A percentile compares a stretch with the other conserved stretches of the same genome.
These are phyloP conservation scores for Hypoxylon sp. DNA, from an alignment of 2,329 filamentous ascomycete genomes.

Conservation along the genomic window DNA sequence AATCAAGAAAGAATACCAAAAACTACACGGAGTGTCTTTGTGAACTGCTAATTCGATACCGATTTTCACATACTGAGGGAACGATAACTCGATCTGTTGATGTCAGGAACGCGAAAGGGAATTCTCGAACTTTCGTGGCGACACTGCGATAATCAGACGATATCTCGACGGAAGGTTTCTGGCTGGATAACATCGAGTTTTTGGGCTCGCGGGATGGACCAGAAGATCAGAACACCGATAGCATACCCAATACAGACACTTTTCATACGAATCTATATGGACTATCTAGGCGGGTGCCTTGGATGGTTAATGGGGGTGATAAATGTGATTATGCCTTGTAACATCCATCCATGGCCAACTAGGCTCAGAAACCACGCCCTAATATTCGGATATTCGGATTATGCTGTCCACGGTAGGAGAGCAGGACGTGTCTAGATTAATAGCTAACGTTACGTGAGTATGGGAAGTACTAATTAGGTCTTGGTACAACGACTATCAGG, in stretches of 20 bases:
- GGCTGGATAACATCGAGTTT: constrained; percentile 24
- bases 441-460: neutral
- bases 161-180: constrained; percentile 18
- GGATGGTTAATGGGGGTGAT: neutral
- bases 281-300: constrained; percentile 10
- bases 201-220: constrained; percentile 20
- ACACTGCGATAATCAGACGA: constrained; percentile 28
- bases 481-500: neutral
- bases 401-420: neutral
- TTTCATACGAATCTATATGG: constrained; percentile 12
- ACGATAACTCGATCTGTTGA: constrained; percentile 20
- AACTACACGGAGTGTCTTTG: constrained; percentile 45
- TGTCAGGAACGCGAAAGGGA: constrained; percentile 20
- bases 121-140: constrained; percentile 15
- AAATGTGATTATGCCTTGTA: neutral
- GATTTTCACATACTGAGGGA: constrained; percentile 27
- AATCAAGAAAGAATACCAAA: constrained; percentile 57
- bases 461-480: neutral
- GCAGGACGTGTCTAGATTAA: neutral
- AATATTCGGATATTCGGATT: neutral
- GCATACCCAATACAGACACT: constrained; percentile 33
- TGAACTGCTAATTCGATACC: constrained; percentile 44
- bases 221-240: constrained; percentile 25
- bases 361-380: neutral
- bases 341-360: neutral